Evolutionary conservation across 2,329 filamentous ascomycete genomes (phyloP).

Genomic region (Whalleya microplaca): DNA sequence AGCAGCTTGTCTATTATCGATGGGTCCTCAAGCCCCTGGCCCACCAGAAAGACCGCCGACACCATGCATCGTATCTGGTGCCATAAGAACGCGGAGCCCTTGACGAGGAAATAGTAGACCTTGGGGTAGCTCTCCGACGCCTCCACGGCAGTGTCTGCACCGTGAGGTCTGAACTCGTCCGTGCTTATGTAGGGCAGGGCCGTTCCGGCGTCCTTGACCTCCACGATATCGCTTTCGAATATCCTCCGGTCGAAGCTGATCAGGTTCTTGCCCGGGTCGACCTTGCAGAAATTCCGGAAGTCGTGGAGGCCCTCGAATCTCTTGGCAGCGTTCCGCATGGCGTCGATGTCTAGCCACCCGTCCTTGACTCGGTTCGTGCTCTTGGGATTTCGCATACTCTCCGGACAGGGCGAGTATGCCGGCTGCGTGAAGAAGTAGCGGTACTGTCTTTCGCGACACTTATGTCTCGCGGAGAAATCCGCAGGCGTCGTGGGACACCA

Average conservation of each 20-base stretch:
- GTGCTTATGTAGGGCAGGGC: conserved; percentile 59
- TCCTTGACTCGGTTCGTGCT: conserved; percentile 48
- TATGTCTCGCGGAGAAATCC: conserved; percentile 88
- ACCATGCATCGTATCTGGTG: conserved; percentile 97
- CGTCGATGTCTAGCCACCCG: conserved; percentile 84
- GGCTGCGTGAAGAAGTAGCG: conserved; percentile 98
- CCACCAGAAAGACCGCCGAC: conserved; percentile 88
- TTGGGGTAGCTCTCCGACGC: conserved; percentile 51
- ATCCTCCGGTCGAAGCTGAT: conserved; percentile 80
- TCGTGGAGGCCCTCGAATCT: conserved; percentile 84
- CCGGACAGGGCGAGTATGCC: conserved; percentile 72
- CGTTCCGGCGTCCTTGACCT: conserved; percentile 59
- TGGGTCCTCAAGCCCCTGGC: conserved; percentile 81
- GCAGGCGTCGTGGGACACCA: conserved; percentile 86
- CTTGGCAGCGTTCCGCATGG: conserved; percentile 82
- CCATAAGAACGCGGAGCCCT: conserved; percentile 94
- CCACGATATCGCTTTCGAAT: conserved; percentile 77
- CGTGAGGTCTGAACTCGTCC: conserved; percentile 46
- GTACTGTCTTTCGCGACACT: conserved; percentile 88
- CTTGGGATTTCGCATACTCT: conserved; percentile 51
- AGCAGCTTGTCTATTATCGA: conserved; percentile 74
- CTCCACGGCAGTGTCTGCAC: conserved; percentile 16
- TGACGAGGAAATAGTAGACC: conserved; percentile 85
- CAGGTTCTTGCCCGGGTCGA: conserved; percentile 89
- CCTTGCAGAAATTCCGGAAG: conserved; percentile 96